Conservation (phyloP, 2,329 filamentous ascomycete species). For the Orbilia brochopaga region DNA sequence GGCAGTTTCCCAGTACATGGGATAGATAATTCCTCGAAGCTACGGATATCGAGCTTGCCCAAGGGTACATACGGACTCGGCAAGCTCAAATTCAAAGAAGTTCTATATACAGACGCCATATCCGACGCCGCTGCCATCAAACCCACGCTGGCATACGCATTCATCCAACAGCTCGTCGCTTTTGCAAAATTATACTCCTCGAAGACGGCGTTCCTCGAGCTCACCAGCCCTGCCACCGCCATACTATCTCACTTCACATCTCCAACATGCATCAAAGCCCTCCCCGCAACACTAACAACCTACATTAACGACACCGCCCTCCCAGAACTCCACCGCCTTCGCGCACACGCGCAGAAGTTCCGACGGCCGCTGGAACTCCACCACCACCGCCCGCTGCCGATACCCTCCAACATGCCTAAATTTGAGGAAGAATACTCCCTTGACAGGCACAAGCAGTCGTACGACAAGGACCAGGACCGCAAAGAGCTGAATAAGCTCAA, state of each 20-base stretch:
- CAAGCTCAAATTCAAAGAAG: constrained; percentile 68
- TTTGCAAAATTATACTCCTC: constrained; percentile 53
- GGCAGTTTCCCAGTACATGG: constrained; percentile 69
- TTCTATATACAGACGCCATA: constrained; percentile 57
- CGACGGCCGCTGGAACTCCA: constrained; percentile 86
- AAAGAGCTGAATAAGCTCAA: constrained; percentile 82
- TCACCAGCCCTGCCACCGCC: constrained; percentile 5
- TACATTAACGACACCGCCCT: constrained; percentile 32
- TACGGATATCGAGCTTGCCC: constrained; percentile 56
- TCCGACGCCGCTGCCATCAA: constrained; percentile 60
- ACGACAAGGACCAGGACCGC: constrained; percentile 91
- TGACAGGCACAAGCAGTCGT: constrained; percentile 73
- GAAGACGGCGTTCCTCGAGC: constrained; percentile 42
- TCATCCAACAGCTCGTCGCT: constrained; percentile 38
- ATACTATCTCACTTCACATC: constrained; percentile 44
- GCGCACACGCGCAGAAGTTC: constrained; percentile 65
- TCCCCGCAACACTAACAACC: constrained; percentile 17
- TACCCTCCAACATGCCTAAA: constrained; percentile 86
- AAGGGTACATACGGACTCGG: constrained; percentile 58
- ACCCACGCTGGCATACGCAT: constrained; percentile 60
- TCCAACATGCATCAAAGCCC: constrained; percentile 20
- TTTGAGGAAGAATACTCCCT: constrained; percentile 97
- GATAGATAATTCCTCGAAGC: constrained; percentile 64
- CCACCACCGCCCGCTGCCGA: constrained; percentile 83
- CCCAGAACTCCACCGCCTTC: constrained; percentile 31